A percentile compares a stretch with the other conserved stretches of the same genome.
Conservation (phyloP, 495 filamentous ascomycete genomes). For the Lentithecium fluviatile region DNA sequence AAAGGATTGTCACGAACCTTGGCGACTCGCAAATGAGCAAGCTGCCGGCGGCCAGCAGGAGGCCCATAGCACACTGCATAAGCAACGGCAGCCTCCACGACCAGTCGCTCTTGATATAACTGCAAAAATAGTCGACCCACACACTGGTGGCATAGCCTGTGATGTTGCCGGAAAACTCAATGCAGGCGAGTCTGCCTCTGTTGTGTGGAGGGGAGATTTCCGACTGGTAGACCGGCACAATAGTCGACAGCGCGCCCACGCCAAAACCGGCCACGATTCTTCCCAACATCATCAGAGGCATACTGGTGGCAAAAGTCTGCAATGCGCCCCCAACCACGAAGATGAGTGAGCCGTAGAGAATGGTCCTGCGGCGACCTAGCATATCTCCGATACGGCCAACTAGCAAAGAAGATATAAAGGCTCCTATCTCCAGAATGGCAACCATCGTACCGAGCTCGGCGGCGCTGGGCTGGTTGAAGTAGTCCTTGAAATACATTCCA, state of each 20-base stretch:
- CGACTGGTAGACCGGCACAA: slow-evolving; percentile 96
- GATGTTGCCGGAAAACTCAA: slow-evolving; percentile 97
- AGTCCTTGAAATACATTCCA: slow-evolving; percentile 80
- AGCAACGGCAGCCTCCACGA: slow-evolving; percentile 89
- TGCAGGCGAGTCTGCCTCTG: slow-evolving; percentile 90
- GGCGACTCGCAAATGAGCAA: slow-evolving; percentile 95
- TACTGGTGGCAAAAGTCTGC: slow-evolving; percentile 75
- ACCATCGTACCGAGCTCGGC: slow-evolving; percentile 94
- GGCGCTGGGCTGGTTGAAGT: slow-evolving; percentile 82
- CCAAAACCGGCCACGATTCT: slow-evolving; percentile 90
- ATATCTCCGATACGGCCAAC: slow-evolving; percentile 90
- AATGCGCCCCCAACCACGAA: slow-evolving; percentile 89
- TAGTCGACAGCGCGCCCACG: slow-evolving; percentile 91
- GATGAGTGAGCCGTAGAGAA: slow-evolving; percentile 87
- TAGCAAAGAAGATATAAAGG: slow-evolving; percentile 83
- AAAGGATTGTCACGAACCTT: slow-evolving; percentile 55
- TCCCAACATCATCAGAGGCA: slow-evolving; percentile 90
- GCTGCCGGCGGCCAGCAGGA: slow-evolving; percentile 77
- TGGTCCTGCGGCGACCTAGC: slow-evolving; percentile 84
- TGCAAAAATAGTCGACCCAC: slow-evolving; percentile 98
- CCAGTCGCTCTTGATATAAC: slow-evolving; percentile 77
- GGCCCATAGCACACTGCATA: slow-evolving; percentile 93
- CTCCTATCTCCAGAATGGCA: slow-evolving; percentile 90
- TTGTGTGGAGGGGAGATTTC: slow-evolving; percentile 98
- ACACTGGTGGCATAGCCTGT: slow-evolving; percentile 92